A percentile compares a stretch with the other conserved stretches of the same genome.
Conservation (phyloP, 148 eudicot species). For the Simmondsia chinensis region DNA sequence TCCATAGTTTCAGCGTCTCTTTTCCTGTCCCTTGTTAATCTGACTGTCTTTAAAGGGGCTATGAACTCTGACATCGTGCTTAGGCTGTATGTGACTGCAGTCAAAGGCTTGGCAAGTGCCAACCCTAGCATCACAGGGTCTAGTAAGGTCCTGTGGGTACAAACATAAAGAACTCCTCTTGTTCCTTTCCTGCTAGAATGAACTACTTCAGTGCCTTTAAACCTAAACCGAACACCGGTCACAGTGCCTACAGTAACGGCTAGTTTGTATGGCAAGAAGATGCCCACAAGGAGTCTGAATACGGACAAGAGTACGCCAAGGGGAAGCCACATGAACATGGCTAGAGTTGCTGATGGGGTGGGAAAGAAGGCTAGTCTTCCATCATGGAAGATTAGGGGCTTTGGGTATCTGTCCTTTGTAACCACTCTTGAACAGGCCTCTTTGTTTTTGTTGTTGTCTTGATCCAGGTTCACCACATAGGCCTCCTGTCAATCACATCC, state of each 20-base stretch:
- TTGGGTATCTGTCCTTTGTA: slow-evolving; percentile 74
- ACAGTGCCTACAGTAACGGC: slow-evolving; percentile 28
- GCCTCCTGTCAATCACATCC: slow-evolving; percentile 62
- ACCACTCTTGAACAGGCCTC: slow-evolving; percentile 23
- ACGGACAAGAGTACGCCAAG: slow-evolving; percentile 42
- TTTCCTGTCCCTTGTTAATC: slow-evolving; percentile 57
- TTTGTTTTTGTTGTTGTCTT: slow-evolving; percentile 27
- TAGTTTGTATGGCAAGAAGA: slow-evolving; percentile 37
- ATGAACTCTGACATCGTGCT: slow-evolving; percentile 68
- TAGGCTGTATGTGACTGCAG: slow-evolving; percentile 77
- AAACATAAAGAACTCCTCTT: slow-evolving; percentile 42
- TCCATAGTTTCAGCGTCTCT: slow-evolving; percentile 59
- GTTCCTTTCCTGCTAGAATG: too few relatives aligned
- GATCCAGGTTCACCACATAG: slow-evolving; percentile 55
- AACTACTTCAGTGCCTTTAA: too few relatives aligned
- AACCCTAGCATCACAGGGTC: slow-evolving; percentile 64
- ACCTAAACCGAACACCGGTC: slow-evolving; percentile 38
- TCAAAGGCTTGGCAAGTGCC: slow-evolving; percentile 39
- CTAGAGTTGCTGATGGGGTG: slow-evolving; percentile 58
- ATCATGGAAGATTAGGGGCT: slow-evolving; percentile 81
- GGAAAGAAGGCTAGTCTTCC: slow-evolving; percentile 85
- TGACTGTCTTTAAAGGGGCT: slow-evolving; percentile 58
- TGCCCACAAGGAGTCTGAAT: slow-evolving; percentile 45
- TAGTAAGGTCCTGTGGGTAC: slow-evolving; percentile 67
- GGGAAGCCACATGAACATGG: slow-evolving; percentile 79